Conservation (phyloP, 192 early-diverging fungal species). For the Haplosporangium gracile region DNA sequence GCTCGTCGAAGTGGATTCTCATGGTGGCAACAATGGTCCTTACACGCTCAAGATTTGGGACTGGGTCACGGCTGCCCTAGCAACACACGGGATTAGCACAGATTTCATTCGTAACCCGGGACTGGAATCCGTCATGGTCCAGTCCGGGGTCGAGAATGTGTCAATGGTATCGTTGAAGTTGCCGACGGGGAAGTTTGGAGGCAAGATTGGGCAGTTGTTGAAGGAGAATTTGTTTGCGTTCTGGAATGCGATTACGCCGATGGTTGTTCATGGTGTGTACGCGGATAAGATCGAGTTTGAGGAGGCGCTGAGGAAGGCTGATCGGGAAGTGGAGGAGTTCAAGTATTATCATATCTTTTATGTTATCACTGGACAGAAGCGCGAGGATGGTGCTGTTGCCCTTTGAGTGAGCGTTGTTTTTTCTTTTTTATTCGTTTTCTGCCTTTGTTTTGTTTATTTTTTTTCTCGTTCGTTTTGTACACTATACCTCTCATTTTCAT, state of each 20-base stretch:
- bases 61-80: conserved; percentile 25
- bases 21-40: conserved; percentile 45
- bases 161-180: conserved; percentile 9
- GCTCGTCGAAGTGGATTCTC: conserved; percentile 33
- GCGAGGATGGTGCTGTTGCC: background rate
- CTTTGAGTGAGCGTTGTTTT: background rate
- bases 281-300: conserved; percentile 33
- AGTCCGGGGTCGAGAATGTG: conserved; percentile 24
- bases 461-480: background rate
- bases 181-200: conserved; percentile 36
- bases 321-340: conserved; percentile 29
- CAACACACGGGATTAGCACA: conserved; percentile 10
- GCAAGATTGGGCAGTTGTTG: conserved; percentile 38
- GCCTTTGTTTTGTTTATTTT: background rate
- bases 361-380: conserved; percentile 35
- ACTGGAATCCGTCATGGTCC: background rate
- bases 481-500: background rate
- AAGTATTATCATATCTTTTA: conserved; percentile 46
- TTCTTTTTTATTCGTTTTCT: background rate
- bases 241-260: conserved; percentile 34
- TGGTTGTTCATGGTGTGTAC: conserved; percentile 27
- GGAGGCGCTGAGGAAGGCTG: conserved; percentile 24
- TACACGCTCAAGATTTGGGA: conserved; percentile 33
- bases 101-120: conserved; percentile 9
- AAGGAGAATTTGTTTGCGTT: conserved; percentile 42